Evolutionary conservation across 148 eudicot species (phyloP).

Genomic region (Dianthus caryophyllus): DNA sequence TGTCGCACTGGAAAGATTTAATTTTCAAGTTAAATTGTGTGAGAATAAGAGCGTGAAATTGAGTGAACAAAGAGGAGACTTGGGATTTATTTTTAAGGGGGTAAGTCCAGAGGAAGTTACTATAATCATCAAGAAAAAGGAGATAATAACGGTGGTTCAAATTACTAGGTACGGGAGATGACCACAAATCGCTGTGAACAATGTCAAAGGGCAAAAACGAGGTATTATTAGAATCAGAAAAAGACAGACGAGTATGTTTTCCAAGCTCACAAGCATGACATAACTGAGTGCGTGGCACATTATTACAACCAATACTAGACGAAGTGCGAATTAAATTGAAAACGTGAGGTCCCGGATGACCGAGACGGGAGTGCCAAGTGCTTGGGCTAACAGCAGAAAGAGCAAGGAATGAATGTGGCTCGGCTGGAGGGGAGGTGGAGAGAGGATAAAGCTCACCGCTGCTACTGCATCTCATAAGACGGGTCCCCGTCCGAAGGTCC

Average conservation of each 20-base stretch:
- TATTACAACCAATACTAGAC: not conserved
- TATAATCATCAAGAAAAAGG: not conserved
- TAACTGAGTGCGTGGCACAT: not conserved
- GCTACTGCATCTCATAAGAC: conserved; percentile 6
- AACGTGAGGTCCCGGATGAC: not conserved
- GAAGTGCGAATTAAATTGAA: not conserved
- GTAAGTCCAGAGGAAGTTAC: not conserved
- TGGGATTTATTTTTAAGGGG: not conserved
- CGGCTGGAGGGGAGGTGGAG: not conserved
- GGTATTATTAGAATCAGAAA: not conserved
- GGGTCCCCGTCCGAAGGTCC: not conserved
- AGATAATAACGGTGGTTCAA: not conserved
- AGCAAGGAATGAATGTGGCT: not conserved
- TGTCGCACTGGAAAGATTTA: not conserved
- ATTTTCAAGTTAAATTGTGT: not conserved
- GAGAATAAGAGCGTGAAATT: not conserved
- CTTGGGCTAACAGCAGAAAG: not conserved
- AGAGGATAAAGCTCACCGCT: not conserved
- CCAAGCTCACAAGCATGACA: not conserved
- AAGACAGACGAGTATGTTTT: not conserved
- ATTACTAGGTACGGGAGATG: no score
- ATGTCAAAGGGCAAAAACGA: not conserved
- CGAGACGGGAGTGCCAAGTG: not conserved
- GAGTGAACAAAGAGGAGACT: not conserved
- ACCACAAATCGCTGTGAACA: not conserved